phyloP scores from a whole-genome alignment of 164 flowering plant genomes.

The Vitis riparia region DNA sequence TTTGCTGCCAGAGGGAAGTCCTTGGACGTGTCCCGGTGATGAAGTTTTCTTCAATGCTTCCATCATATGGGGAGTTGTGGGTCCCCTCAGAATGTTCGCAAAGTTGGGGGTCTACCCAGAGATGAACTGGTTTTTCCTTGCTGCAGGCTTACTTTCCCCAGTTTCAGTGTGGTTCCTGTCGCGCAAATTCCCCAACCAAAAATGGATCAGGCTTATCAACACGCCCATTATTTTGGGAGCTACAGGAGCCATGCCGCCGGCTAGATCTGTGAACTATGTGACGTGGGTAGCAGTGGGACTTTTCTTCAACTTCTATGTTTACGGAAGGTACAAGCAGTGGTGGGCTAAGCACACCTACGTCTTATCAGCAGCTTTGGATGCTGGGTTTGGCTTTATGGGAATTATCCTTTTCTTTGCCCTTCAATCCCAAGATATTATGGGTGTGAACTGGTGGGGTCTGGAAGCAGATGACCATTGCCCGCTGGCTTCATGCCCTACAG shows the following conservation, averaged over 20 bases:
- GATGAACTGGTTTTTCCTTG: slow-evolving; percentile 57
- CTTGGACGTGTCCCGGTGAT: slow-evolving; percentile 66
- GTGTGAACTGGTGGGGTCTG: slow-evolving; percentile 73
- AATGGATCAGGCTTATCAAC: slow-evolving; percentile 59
- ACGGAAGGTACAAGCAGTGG: slow-evolving; percentile 55
- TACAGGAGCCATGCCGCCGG: slow-evolving; percentile 44
- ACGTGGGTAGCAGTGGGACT: slow-evolving; percentile 57
- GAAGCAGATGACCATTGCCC: slow-evolving; percentile 50
- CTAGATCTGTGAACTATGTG: slow-evolving; percentile 48
- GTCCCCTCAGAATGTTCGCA: slow-evolving; percentile 55
- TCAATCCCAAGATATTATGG: slow-evolving; percentile 29
- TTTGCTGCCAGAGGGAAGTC: slow-evolving; percentile 48
- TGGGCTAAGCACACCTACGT: slow-evolving; percentile 78
- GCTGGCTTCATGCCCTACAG: slow-evolving; percentile 66
- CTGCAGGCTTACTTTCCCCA: slow-evolving; percentile 42
- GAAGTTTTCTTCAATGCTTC: slow-evolving; percentile 62
- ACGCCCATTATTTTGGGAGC: slow-evolving; percentile 59
- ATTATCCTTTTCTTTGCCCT: slow-evolving; percentile 42
- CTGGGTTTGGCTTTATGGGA: slow-evolving; percentile 72
- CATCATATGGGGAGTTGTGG: slow-evolving; percentile 68
- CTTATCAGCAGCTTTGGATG: slow-evolving; percentile 64
- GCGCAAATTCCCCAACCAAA: slow-evolving; percentile 38
- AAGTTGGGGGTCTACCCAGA: slow-evolving; percentile 35
- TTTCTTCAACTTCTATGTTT: slow-evolving; percentile 54
- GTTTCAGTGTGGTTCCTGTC: slow-evolving; percentile 41